Evolutionary conservation across 768 basidiomycete genomes (phyloP), one percentile per base, ranked within the genome.

Genomic region (Leccinum boreale): DNA sequence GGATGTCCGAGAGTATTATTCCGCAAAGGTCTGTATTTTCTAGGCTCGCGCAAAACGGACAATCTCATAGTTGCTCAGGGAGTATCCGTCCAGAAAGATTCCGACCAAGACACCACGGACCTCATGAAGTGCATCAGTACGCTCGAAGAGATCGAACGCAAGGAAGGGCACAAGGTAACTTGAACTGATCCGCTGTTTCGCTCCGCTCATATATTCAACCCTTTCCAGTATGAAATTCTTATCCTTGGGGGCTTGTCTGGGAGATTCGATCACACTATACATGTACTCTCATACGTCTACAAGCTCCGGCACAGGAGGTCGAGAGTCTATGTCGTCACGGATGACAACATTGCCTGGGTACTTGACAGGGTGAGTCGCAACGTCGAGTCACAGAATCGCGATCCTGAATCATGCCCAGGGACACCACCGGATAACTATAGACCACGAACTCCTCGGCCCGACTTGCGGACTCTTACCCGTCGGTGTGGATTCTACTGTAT

Each of bases 401-500:
- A 3, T 47, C 26, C 26, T 58, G 47, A 60, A 29, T 15, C 17
- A 7, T 39, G 26, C 46, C 45, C 49, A 97, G 94, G 96, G 96
- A 19, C 84, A 87, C 65, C 96, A 98, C 69, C 67, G 73, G 5
- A 90, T 99, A 57, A 69, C 78, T 11, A 80, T 98, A 46, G 86
- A 95, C 65, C 89, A 92, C 62, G 65, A 73, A 0, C 63, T 85
- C 9, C 76, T 97, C 42, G 96, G 95, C 0, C 83, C 84, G 52
- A 98, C 95, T 0, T 99, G 97, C 69, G 97, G 95, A 0, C 81
- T 98, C n/a, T 81, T 99, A 10, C 97, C 97, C 1, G 82, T 98
- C 3, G 97, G 95, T 0, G 75, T 94, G 14, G 86, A 86, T 28
- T 80, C 78, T 5, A 89, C 94, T 0, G 72, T 83, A 15, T 75